Conservation (phyloP, 805 yeast species). For the Starmerella apis region DNA sequence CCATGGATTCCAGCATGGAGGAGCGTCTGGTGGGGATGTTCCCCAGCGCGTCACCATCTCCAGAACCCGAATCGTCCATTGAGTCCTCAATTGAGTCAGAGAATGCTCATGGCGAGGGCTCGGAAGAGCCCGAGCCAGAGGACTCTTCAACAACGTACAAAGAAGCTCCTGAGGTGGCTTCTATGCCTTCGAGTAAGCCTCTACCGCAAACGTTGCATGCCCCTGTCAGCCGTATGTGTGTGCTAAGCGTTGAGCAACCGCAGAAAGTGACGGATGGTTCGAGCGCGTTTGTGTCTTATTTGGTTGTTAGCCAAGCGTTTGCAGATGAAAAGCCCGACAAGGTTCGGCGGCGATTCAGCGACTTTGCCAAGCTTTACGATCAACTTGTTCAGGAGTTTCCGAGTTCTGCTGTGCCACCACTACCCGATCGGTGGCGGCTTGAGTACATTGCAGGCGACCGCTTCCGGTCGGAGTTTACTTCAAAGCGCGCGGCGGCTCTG, state of each 20-base stretch:
- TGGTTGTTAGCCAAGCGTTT: slow-evolving; percentile 44
- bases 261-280: slow-evolving; percentile 26
- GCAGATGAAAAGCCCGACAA: slow-evolving; percentile 23
- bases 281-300: slow-evolving; percentile 57
- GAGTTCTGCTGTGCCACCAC: slow-evolving; percentile 78
- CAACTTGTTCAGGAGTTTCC: slow-evolving; percentile 71
- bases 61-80: background rate
- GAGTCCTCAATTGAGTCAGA: slow-evolving; percentile 1
- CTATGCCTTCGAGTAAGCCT: background rate
- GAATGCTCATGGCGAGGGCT: slow-evolving; percentile 33
- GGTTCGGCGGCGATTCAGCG: slow-evolving; percentile 76
- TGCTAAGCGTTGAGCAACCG: slow-evolving; percentile 23
- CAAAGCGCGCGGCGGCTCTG: slow-evolving; percentile 68
- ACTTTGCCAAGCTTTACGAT: slow-evolving; percentile 68
- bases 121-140: background rate
- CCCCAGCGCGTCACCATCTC: background rate
- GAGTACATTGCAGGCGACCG: slow-evolving; percentile 92
- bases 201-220: background rate
- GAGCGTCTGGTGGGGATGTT: background rate
- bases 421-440: slow-evolving; percentile 83
- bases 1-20: slow-evolving; percentile 6
- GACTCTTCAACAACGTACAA: background rate
- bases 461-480: slow-evolving; percentile 73
- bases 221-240: slow-evolving; percentile 7
- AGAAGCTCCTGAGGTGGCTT: background rate